Evolutionary conservation across 2,329 filamentous ascomycete genomes (phyloP).

Genomic region (Paracamarosporium sp.): DNA sequence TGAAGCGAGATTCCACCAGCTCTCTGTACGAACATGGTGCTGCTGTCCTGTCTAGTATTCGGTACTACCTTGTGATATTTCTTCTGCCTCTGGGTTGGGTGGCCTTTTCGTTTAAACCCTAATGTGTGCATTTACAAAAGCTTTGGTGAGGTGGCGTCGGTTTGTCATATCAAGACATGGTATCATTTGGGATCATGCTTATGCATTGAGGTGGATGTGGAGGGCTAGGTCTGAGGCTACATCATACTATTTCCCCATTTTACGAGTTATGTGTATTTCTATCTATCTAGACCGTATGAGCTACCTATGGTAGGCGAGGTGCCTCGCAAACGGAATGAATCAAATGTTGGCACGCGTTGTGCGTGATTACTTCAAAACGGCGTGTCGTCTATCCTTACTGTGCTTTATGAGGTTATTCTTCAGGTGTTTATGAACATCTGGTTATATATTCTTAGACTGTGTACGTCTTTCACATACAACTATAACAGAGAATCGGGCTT

Average conservation of each 20-base stretch:
- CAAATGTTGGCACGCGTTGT: no score
- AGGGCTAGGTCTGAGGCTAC: not conserved
- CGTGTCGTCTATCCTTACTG: no score
- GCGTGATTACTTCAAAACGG: no score
- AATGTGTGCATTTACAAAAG: conserved; percentile 6
- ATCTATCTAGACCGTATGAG: not conserved
- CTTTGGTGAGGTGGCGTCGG: not conserved
- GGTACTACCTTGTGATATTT: not conserved
- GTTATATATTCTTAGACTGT: no score
- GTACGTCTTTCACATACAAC: no score
- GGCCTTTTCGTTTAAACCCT: not conserved
- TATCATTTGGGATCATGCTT: not conserved
- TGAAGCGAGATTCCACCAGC: not conserved
- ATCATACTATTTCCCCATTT: not conserved
- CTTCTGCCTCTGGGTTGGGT: not conserved
- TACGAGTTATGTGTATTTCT: not conserved
- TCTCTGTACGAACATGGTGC: not conserved
- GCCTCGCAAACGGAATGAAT: no score
- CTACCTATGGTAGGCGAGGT: not conserved
- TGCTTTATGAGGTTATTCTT: no score
- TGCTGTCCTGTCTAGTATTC: not conserved
- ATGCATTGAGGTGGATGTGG: not conserved
- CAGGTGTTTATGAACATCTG: no score
- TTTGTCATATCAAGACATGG: not conserved
- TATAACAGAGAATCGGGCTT: no score